Evolutionary conservation across 768 basidiomycete genomes (phyloP).

Genomic region (Pulveroboletus frians): DNA sequence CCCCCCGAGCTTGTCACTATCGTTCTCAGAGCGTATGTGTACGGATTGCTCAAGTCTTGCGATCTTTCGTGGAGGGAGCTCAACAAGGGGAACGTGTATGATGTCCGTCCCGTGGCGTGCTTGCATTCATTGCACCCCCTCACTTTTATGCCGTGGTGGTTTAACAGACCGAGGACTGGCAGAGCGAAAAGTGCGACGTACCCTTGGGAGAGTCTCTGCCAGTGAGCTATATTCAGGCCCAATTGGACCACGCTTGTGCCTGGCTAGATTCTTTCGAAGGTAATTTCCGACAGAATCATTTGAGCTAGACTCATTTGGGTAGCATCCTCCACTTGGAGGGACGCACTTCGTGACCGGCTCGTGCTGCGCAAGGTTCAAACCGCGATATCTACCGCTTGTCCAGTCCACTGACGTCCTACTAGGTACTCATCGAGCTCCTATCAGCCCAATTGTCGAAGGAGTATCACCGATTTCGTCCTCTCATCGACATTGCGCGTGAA

Average conservation of each 20-base stretch:
- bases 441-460: conserved; percentile 24
- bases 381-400: not conserved
- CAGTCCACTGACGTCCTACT: conserved; percentile 4
- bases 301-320: conserved; percentile 6
- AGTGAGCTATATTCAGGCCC: conserved; percentile 45
- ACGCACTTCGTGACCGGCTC: conserved; percentile 49
- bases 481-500: conserved; percentile 18
- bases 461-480: conserved; percentile 16
- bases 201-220: conserved; percentile 63
- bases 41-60: conserved; percentile 73
- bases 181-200: conserved; percentile 83
- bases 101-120: conserved; percentile 49
- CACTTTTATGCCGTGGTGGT: conserved; percentile 7
- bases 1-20: conserved; percentile 61
- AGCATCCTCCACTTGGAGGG: conserved; percentile 48
- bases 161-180: conserved; percentile 78
- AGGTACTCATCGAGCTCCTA: conserved; percentile 27
- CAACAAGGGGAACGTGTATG: conserved; percentile 65
- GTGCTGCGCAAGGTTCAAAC: conserved; percentile 51
- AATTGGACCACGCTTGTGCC: conserved; percentile 53
- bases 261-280: conserved; percentile 56
- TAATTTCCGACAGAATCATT: conserved; percentile 11
- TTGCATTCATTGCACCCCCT: conserved; percentile 10
- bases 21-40: conserved; percentile 61
- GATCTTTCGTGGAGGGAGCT: conserved; percentile 82